phyloP scores from a whole-genome alignment of 345 rosid genomes.

The Salix dunnii region DNA sequence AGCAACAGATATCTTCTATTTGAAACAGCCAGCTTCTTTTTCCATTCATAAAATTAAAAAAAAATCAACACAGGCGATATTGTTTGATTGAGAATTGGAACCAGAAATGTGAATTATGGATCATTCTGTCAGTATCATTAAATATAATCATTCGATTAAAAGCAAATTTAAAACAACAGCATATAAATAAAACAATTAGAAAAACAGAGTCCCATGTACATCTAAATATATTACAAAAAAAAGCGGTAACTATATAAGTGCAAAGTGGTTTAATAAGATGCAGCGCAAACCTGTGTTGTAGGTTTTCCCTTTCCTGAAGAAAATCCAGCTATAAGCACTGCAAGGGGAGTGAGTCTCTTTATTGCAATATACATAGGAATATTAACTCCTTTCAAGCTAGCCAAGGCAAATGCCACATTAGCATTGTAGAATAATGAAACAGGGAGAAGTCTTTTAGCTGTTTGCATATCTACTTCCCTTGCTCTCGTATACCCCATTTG shows the following conservation, averaged over 20 bases:
- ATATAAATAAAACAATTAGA: neutral
- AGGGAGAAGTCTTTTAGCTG: slow-evolving; percentile 73
- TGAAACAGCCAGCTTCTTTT: neutral
- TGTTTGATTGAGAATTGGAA: neutral
- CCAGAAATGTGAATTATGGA: neutral
- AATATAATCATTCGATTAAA: neutral
- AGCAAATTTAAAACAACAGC: neutral
- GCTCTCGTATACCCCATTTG: slow-evolving; percentile 63
- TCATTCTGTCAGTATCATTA: neutral
- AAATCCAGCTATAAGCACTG: slow-evolving; percentile 70
- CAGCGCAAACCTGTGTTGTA: slow-evolving; percentile 57
- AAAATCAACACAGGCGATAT: neutral
- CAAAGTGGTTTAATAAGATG: neutral
- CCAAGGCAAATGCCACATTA: slow-evolving; percentile 93
- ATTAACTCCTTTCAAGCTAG: slow-evolving; percentile 96
- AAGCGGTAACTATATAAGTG: neutral
- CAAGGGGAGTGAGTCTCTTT: slow-evolving; percentile 92
- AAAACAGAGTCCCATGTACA: neutral
- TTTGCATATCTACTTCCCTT: slow-evolving; percentile 51
- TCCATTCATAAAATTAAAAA: neutral
- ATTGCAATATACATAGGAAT: slow-evolving; percentile 98
- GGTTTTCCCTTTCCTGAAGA: slow-evolving; percentile 78
- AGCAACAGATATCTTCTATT: neutral
- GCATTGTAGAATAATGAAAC: slow-evolving; percentile 93
- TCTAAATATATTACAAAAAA: neutral